phyloP scores from a whole-genome alignment of 2,329 filamentous ascomycete species.

The Talaromyces verruculosus region DNA sequence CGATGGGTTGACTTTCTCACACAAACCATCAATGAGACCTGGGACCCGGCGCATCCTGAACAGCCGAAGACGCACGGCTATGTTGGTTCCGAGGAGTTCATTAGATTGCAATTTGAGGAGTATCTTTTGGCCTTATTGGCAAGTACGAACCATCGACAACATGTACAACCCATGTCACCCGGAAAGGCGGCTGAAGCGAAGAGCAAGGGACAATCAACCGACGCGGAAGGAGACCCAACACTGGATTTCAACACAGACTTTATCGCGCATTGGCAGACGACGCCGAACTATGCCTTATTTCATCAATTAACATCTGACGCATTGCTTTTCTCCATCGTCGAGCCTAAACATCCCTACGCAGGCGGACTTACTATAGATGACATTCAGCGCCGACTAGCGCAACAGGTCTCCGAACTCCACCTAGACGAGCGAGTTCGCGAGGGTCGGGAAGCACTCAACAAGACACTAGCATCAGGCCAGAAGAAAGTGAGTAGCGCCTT shows the following conservation, averaged over 20 bases:
- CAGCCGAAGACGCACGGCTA: conserved; percentile 94
- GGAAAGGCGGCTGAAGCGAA: conserved; percentile 43
- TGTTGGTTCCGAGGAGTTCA: conserved; percentile 94
- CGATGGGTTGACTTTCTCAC: conserved; percentile 97
- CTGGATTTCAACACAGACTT: conserved; percentile 81
- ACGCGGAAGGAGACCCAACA: conserved; percentile 79
- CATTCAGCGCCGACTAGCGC: conserved; percentile 81
- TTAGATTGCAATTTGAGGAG: conserved; percentile 93
- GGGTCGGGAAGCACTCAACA: conserved; percentile 79
- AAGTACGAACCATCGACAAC: conserved; percentile 83
- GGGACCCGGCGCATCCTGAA: conserved; percentile 87
- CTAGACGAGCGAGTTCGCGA: conserved; percentile 86
- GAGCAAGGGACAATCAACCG: conserved; percentile 55
- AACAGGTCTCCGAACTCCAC: conserved; percentile 91
- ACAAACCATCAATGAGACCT: conserved; percentile 90
- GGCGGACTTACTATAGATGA: conserved; percentile 93
- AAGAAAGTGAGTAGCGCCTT: conserved; percentile 86
- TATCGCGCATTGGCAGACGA: conserved; percentile 81
- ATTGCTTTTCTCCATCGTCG: conserved; percentile 90
- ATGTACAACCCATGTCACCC: conserved; percentile 66
- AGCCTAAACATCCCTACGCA: conserved; percentile 88
- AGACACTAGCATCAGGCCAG: conserved; percentile 81
- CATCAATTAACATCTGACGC: conserved; percentile 70
- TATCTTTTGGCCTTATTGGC: conserved; percentile 88
- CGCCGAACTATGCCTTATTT: conserved; percentile 91